phyloP scores from a whole-genome alignment of 116 monocot species.

The Trichopus zeylanicus region DNA sequence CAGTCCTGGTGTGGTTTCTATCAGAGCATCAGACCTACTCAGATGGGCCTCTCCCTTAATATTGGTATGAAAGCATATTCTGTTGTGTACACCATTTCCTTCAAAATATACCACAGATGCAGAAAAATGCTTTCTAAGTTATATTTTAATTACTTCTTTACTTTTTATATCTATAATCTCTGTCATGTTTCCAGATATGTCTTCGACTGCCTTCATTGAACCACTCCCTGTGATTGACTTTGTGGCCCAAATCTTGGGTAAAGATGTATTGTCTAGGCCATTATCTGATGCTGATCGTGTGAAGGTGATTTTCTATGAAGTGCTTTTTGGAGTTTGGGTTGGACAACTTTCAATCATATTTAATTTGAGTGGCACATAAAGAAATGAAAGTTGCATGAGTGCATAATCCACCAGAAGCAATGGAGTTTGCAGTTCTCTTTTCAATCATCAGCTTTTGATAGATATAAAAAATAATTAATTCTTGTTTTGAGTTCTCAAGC shows the following conservation, averaged over 20 bases:
- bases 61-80: constrained; percentile 36
- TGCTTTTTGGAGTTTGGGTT: background rate
- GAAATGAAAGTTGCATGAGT: no score
- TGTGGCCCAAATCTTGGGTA: constrained; percentile 69
- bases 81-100: no score
- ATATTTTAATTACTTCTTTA: background rate
- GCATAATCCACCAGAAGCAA: no score
- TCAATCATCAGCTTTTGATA: no score
- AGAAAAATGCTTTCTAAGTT: background rate
- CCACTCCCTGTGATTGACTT: constrained; percentile 89
- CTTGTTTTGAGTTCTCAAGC: constrained; percentile 3
- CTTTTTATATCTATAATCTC: background rate
- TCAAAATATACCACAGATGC: no score
- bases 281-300: constrained; percentile 81
- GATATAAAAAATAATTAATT: background rate
- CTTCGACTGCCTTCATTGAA: constrained; percentile 85
- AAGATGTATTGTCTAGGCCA: constrained; percentile 65
- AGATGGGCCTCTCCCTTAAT: constrained; percentile 92
- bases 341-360: no score
- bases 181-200: constrained; percentile 56
- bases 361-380: no score
- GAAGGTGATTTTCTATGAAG: constrained; percentile 38
- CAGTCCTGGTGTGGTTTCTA: constrained; percentile 89
- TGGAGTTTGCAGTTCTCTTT: no score
- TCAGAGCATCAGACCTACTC: constrained; percentile 87